These are phyloP conservation scores for Wickerhamiella allomyrinae DNA, from an alignment of 805 yeast species.

Conservation along the genomic window DNA sequence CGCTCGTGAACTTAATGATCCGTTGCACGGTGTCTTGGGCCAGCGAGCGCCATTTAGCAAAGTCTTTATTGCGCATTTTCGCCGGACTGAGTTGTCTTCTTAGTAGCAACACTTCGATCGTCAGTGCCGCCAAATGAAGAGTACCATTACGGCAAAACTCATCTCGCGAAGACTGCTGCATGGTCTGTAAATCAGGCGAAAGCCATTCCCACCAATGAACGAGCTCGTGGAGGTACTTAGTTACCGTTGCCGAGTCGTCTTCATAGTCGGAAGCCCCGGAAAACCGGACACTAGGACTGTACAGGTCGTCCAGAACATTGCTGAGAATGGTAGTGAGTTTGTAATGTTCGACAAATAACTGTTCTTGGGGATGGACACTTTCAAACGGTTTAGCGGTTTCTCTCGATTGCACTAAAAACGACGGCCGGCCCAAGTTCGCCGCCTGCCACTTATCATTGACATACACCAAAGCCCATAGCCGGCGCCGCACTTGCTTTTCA, in stretches of 20 bases:
- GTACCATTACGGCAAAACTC: slow-evolving; percentile 23
- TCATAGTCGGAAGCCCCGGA: slow-evolving; percentile 7
- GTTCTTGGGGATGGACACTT: slow-evolving; percentile 17
- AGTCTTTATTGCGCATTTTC: slow-evolving; percentile 11
- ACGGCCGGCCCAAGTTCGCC: slow-evolving; percentile 24
- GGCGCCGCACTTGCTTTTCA: slow-evolving; percentile 21
- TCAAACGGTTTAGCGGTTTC: slow-evolving; percentile 13
- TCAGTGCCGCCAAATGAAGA: slow-evolving; percentile 19
- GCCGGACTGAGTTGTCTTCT: slow-evolving; percentile 18
- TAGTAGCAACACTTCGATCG: slow-evolving; percentile 21
- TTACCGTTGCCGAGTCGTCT: slow-evolving; percentile 10
- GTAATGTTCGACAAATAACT: slow-evolving; percentile 19
- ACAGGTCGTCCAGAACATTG: slow-evolving; percentile 17
- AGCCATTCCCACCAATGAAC: slow-evolving; percentile 18
- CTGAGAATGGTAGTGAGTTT: slow-evolving; percentile 20
- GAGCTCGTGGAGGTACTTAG: slow-evolving; percentile 12
- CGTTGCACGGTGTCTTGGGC: slow-evolving; percentile 21
- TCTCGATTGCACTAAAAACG: slow-evolving; percentile 4
- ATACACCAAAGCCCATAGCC: slow-evolving; percentile 26
- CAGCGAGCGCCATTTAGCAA: slow-evolving; percentile 15
- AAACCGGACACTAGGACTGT: slow-evolving; percentile 11
- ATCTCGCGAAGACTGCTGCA: slow-evolving; percentile 16
- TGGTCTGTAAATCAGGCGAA: slow-evolving; percentile 19
- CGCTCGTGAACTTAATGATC: slow-evolving; percentile 21
- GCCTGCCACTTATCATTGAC: slow-evolving; percentile 27